Evolutionary conservation across 306 rosid species (phyloP).

Genomic region (Sesbania bispinosa): DNA sequence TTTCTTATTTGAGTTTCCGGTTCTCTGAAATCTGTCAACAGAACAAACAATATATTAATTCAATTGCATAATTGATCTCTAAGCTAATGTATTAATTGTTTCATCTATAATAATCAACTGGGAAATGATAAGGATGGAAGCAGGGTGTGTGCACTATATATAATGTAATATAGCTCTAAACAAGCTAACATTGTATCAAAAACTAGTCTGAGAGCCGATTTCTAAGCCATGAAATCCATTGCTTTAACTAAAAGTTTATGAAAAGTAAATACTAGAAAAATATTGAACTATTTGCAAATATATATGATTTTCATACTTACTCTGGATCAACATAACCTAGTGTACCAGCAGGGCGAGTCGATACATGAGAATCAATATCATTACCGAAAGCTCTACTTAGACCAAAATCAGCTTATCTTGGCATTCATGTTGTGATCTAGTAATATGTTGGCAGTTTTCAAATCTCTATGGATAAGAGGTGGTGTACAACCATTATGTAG

Average conservation of each 20-base stretch:
- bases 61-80: background rate
- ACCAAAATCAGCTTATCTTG: constrained; percentile 53
- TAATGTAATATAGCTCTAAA: too few species aligned
- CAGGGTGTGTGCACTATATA: too few species aligned
- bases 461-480: constrained; percentile 44
- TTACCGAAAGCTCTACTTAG: constrained; percentile 31
- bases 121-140: too few species aligned
- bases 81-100: background rate
- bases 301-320: too few species aligned
- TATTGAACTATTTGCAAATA: too few species aligned
- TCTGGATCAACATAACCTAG: constrained; percentile 45
- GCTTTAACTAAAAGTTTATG: too few species aligned
- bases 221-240: too few species aligned
- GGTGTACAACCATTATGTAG: constrained; percentile 42
- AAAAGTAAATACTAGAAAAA: too few species aligned
- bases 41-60: too few species aligned
- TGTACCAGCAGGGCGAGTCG: constrained; percentile 35
- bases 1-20: constrained; percentile 13
- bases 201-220: too few species aligned
- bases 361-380: constrained; percentile 29
- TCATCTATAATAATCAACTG: too few species aligned
- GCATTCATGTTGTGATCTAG: constrained; percentile 34
- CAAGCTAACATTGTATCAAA: too few species aligned
- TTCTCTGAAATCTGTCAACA: background rate
- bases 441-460: constrained; percentile 56